A percentile compares a stretch with the other conserved stretches of the same genome.
phyloP scores from a whole-genome alignment of 345 rosid species.

The Ceriops tagal region DNA sequence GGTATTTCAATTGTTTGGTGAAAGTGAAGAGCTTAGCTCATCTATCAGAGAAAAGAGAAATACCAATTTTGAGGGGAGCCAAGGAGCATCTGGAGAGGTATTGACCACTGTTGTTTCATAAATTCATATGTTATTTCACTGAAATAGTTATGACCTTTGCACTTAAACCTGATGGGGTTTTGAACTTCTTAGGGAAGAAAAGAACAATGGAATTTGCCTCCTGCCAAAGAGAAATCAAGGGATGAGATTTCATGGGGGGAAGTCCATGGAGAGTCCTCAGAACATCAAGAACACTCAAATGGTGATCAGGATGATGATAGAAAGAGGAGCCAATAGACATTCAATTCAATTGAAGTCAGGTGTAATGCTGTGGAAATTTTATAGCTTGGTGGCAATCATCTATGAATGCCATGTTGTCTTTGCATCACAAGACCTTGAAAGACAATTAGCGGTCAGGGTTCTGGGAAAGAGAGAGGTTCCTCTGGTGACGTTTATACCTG shows the following conservation, averaged over 20 bases:
- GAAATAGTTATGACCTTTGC: background rate
- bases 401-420: too few species aligned
- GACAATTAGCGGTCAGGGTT: too few species aligned
- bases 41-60: constrained; percentile 29
- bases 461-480: too few species aligned
- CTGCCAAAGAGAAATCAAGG: constrained; percentile 34
- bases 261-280: constrained; percentile 27
- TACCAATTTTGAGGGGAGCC: constrained; percentile 21
- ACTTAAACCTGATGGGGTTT: constrained; percentile 6
- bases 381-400: background rate
- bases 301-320: constrained; percentile 38
- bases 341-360: background rate
- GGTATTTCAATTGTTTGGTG: constrained; percentile 50
- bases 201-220: constrained; percentile 32
- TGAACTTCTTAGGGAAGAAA: constrained; percentile 32
- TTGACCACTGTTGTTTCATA: background rate
- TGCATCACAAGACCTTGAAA: too few species aligned
- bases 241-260: constrained; percentile 30
- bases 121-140: background rate
- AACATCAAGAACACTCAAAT: constrained; percentile 27
- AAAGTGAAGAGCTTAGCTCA: constrained; percentile 37
- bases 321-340: constrained; percentile 15
- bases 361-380: background rate
- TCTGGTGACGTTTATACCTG: too few species aligned
- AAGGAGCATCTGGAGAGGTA: constrained; percentile 41